These are phyloP conservation scores for Backusella westeae DNA, from an alignment of 192 early-diverging fungal genomes.

Conservation along the genomic window DNA sequence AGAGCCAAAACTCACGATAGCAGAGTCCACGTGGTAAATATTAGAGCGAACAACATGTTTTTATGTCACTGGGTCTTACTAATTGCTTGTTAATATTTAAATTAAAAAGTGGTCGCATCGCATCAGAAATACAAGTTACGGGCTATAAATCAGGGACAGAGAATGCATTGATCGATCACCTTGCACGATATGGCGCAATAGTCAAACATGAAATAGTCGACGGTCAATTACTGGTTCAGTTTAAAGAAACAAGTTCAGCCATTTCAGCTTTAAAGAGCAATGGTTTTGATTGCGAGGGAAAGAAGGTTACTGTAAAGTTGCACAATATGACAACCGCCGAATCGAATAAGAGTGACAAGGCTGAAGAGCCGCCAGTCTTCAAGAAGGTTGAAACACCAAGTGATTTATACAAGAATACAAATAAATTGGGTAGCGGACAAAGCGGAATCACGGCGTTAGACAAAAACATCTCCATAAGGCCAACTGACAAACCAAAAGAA, in stretches of 20 bases:
- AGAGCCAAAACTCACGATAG: background rate
- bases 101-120: background rate
- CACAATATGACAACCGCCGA: background rate
- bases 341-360: background rate
- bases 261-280: background rate
- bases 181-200: background rate
- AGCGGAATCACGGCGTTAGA: background rate
- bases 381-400: background rate
- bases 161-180: background rate
- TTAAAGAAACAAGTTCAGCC: background rate
- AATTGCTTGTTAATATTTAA: background rate
- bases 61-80: background rate
- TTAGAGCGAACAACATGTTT: background rate
- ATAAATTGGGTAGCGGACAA: background rate
- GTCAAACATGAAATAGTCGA: background rate
- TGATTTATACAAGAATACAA: background rate
- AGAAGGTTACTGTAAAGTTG: background rate
- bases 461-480: conserved; percentile 20
- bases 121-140: background rate
- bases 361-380: background rate
- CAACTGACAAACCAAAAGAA: conserved; percentile 16
- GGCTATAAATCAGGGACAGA: background rate
- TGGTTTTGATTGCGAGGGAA: background rate
- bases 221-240: background rate
- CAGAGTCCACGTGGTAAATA: background rate